A percentile compares a stretch with the other conserved stretches of the same genome.
Conservation (phyloP, 805 yeast genomes). For the Zygosaccharomyces gambellarensis region DNA sequence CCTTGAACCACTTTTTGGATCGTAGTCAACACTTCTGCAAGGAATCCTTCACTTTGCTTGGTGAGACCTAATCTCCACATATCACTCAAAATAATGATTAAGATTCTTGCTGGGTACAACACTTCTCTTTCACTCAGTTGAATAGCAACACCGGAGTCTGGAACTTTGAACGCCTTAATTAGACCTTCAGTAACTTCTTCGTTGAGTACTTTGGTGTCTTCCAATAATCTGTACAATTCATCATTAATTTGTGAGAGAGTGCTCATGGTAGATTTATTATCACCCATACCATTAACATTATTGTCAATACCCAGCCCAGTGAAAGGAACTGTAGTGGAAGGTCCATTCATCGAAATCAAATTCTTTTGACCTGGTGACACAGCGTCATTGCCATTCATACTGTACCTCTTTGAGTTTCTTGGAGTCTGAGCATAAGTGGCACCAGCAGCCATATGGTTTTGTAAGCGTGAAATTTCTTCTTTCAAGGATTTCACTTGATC, state of each 20-base stretch:
- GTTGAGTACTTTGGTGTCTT: conserved; percentile 68
- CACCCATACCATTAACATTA: conserved; percentile 26
- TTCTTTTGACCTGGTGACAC: conserved; percentile 22
- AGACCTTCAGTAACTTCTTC: conserved; percentile 83
- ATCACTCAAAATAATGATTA: conserved; percentile 86
- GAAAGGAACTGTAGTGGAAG: conserved; percentile 9
- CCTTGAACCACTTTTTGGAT: conserved; percentile 78
- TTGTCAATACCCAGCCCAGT: conserved; percentile 18
- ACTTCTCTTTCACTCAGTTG: conserved; percentile 85
- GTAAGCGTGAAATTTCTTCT: conserved; percentile 45
- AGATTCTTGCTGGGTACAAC: conserved; percentile 90
- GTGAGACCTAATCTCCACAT: conserved; percentile 98
- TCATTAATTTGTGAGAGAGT: conserved; percentile 68
- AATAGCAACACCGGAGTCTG: conserved; percentile 79
- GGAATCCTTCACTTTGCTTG: conserved; percentile 81
- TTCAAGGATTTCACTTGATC: conserved; percentile 48
- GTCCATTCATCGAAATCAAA: conserved; percentile 19
- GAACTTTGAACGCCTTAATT: conserved; percentile 77
- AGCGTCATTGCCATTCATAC: conserved; percentile 28
- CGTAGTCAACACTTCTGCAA: conserved; percentile 82
- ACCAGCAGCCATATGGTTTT: conserved; percentile 34
- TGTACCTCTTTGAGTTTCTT: conserved; percentile 30
- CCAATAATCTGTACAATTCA: conserved; percentile 64
- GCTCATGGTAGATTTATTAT: conserved; percentile 39
- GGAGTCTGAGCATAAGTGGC: conserved; percentile 34